Evolutionary conservation across 2,329 filamentous ascomycete genomes (phyloP).

Genomic region (Pestalotiopsis sp.): DNA sequence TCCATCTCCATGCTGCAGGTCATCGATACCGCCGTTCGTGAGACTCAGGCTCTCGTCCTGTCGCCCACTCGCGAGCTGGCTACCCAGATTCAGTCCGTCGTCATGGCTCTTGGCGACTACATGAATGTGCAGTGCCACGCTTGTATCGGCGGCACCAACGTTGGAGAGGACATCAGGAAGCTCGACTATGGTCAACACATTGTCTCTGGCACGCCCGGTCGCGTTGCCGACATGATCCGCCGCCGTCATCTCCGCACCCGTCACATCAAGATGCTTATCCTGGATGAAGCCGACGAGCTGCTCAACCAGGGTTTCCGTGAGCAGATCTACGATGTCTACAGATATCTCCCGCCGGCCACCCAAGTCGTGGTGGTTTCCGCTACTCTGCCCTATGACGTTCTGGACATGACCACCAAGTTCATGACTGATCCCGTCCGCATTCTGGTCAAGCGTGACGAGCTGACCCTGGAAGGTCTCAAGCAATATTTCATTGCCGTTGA

Average conservation of each 20-base stretch:
- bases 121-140: conserved; percentile 99
- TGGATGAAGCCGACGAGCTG: conserved; percentile 63
- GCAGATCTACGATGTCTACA: conserved; percentile 99
- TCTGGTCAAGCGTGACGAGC: conserved; percentile 96
- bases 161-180: conserved; percentile 96
- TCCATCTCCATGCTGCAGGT: conserved; percentile 95
- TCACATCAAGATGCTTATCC: conserved; percentile 66
- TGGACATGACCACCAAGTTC: conserved; percentile 99
- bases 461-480: conserved; percentile 96
- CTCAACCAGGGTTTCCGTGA: conserved; percentile 95
- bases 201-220: conserved; percentile 94
- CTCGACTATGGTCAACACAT: conserved; percentile 98
- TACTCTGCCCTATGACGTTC: conserved; percentile 94
- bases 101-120: conserved; percentile 99
- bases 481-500: conserved; percentile 99
- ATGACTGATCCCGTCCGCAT: conserved; percentile 98
- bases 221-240: conserved; percentile 72
- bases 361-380: conserved; percentile 98
- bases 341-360: conserved; percentile 92
- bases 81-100: conserved; percentile 96
- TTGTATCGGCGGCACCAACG: conserved; percentile 97
- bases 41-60: conserved; percentile 92
- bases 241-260: conserved; percentile 58
- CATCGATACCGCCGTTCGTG: conserved; percentile 89
- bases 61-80: conserved; percentile 96